A percentile compares a stretch with the other conserved stretches of the same genome.
Conservation (phyloP, 306 rosid genomes). For the Vigna unguiculata region DNA sequence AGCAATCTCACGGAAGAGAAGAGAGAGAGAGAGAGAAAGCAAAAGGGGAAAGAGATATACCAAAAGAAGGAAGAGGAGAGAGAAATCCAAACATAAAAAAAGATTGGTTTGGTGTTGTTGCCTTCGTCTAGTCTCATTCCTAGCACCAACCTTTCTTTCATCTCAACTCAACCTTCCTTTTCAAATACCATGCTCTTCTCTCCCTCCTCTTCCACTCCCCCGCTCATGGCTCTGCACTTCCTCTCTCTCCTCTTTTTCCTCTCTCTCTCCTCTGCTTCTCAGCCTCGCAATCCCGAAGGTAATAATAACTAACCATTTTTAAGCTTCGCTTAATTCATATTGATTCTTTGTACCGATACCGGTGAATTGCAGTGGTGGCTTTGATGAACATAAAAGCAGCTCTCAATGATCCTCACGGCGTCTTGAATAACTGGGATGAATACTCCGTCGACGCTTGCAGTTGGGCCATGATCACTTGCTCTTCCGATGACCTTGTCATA, state of each 20-base stretch:
- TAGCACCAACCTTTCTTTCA: background rate
- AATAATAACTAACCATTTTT: too few relatives aligned
- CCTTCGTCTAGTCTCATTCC: background rate
- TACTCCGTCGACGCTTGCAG: conserved; percentile 97
- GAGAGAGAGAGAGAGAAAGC: background rate
- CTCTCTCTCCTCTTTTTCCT: conserved; percentile 41
- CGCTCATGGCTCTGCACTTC: conserved; percentile 52
- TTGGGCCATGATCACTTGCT: conserved; percentile 95
- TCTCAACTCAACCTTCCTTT: background rate
- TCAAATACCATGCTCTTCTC: background rate
- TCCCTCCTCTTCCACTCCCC: background rate
- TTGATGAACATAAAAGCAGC: conserved; percentile 61
- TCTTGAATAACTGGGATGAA: conserved; percentile 84
- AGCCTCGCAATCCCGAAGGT: conserved; percentile 98
- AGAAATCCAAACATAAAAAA: background rate
- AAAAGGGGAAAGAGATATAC: background rate
- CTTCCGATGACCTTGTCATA: conserved; percentile 70
- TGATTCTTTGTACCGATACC: background rate
- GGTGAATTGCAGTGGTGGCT: conserved; percentile 68
- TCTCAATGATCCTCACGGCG: conserved; percentile 83
- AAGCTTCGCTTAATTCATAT: background rate
- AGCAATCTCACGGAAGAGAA: background rate
- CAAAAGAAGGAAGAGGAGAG: background rate
- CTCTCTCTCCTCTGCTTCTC: conserved; percentile 60
- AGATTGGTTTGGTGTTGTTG: background rate